Percentiles rank a stretch among this genome's conserved stretches.
phyloP scores from a whole-genome alignment of 148 eudicot species.

The Vaccinium darrowii region DNA sequence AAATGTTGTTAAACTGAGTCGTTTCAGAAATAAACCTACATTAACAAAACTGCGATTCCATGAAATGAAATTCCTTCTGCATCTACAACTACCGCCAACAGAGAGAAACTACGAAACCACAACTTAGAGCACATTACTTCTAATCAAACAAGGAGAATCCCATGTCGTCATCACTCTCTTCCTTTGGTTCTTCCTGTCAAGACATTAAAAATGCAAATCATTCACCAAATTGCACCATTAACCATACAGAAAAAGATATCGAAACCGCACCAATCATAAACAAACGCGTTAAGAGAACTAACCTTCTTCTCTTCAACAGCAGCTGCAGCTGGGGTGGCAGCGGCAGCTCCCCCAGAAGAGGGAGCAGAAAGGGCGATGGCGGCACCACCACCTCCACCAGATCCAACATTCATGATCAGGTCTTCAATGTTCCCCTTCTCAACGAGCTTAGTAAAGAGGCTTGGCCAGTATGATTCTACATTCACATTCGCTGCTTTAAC shows the following conservation, averaged over 20 bases:
- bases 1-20: background rate
- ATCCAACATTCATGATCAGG: slow-evolving; percentile 56
- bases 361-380: slow-evolving; percentile 30
- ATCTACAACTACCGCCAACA: background rate
- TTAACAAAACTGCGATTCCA: background rate
- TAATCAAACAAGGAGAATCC: slow-evolving; percentile 35
- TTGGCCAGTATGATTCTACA: slow-evolving; percentile 61
- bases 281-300: background rate
- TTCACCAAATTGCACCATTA: background rate
- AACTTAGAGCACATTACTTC: slow-evolving; percentile 4
- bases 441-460: slow-evolving; percentile 61
- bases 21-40: background rate
- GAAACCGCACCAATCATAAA: background rate
- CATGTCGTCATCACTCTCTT: slow-evolving; percentile 34
- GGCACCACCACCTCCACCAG: slow-evolving; percentile 58
- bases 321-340: slow-evolving; percentile 51
- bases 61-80: background rate
- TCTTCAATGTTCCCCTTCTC: slow-evolving; percentile 59
- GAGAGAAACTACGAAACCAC: background rate
- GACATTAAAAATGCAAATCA: background rate
- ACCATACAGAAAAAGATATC: background rate
- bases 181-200: slow-evolving; percentile 31
- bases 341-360: slow-evolving; percentile 41
- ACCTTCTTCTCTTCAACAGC: slow-evolving; percentile 58
- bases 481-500: slow-evolving; percentile 47